A percentile compares a stretch with the other conserved stretches of the same genome.
These are phyloP conservation scores for Theileria sp. DNA, from an alignment of 169 alveolate species.

Conservation along the genomic window DNA sequence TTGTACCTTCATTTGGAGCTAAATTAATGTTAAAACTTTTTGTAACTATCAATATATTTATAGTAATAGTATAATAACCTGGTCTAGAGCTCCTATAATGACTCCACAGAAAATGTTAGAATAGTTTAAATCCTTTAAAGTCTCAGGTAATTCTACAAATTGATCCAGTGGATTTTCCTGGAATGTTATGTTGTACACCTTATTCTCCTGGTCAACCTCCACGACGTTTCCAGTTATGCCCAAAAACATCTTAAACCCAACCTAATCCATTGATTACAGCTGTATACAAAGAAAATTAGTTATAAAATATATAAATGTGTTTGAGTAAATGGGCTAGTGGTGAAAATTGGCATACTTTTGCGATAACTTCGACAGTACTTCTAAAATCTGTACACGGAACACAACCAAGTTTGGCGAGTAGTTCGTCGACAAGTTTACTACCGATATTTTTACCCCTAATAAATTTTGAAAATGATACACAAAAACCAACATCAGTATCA, in stretches of 20 bases:
- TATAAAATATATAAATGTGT: not conserved
- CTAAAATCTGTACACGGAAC: conserved; percentile 72
- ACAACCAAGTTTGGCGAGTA: conserved; percentile 73
- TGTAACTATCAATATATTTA: not conserved
- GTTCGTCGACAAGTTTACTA: conserved; percentile 70
- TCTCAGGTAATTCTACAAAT: conserved; percentile 76
- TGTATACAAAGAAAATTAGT: not conserved
- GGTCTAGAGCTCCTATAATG: conserved; percentile 76
- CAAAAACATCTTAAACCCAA: conserved; percentile 78
- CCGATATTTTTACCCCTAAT: conserved; percentile 77
- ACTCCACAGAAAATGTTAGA: conserved; percentile 76
- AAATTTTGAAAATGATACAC: not conserved
- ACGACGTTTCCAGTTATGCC: conserved; percentile 73
- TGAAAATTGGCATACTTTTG: conserved; percentile 62
- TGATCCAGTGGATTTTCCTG: conserved; percentile 77
- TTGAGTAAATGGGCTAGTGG: not conserved
- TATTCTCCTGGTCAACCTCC: conserved; percentile 66
- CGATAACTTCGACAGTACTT: conserved; percentile 76
- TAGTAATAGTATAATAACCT: conserved; percentile 35
- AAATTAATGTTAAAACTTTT: not conserved
- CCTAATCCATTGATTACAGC: conserved; percentile 27
- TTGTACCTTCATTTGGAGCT: conserved; percentile 74
- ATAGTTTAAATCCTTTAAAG: conserved; percentile 67
- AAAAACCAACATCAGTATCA: conserved; percentile 69
- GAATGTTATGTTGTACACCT: conserved; percentile 67